phyloP scores from a whole-genome alignment of 805 yeast species.

The Ogataea nakhonphanomensis region DNA sequence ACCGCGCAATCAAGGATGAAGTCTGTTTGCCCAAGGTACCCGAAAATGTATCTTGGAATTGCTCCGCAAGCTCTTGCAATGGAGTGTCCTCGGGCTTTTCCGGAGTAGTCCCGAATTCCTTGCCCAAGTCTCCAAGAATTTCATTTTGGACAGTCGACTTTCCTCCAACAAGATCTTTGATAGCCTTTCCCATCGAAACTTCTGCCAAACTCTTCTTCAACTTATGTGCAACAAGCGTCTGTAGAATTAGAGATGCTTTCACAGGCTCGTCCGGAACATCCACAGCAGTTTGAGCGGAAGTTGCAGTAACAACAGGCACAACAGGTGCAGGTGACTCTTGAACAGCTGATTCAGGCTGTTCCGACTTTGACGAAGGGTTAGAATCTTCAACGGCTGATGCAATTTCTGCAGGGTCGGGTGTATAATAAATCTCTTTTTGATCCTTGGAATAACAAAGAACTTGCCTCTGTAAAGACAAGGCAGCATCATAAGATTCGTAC shows the following conservation, averaged over 20 bases:
- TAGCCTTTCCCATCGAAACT: constrained; percentile 85
- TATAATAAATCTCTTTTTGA: constrained; percentile 93
- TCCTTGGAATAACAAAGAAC: constrained; percentile 95
- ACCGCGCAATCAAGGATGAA: constrained; percentile 79
- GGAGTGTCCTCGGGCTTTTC: constrained; percentile 99
- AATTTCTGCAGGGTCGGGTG: constrained; percentile 69
- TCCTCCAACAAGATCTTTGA: constrained; percentile 97
- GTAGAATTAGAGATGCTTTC: constrained; percentile 76
- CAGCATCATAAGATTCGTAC: constrained; percentile 97
- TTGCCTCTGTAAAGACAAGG: constrained; percentile 88
- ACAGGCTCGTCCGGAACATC: constrained; percentile 88
- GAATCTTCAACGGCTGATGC: constrained; percentile 36
- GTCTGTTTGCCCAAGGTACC: constrained; percentile 95
- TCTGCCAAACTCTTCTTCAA: constrained; percentile 87
- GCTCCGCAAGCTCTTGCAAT: constrained; percentile 90
- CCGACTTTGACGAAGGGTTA: constrained; percentile 27
- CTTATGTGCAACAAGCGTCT: constrained; percentile 91
- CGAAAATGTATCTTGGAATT: constrained; percentile 83
- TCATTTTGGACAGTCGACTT: constrained; percentile 98
- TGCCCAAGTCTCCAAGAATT: constrained; percentile 96
- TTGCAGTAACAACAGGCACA: constrained; percentile 38
- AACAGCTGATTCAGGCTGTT: too few relatives aligned
- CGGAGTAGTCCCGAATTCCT: constrained; percentile 96
- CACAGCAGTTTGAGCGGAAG: constrained; percentile 80
- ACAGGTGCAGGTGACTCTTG: constrained; percentile 48